Evolutionary conservation across 345 rosid species (phyloP), one percentile per base, ranked within the genome.

Genomic region (Eucalyptus dawsonii): DNA sequence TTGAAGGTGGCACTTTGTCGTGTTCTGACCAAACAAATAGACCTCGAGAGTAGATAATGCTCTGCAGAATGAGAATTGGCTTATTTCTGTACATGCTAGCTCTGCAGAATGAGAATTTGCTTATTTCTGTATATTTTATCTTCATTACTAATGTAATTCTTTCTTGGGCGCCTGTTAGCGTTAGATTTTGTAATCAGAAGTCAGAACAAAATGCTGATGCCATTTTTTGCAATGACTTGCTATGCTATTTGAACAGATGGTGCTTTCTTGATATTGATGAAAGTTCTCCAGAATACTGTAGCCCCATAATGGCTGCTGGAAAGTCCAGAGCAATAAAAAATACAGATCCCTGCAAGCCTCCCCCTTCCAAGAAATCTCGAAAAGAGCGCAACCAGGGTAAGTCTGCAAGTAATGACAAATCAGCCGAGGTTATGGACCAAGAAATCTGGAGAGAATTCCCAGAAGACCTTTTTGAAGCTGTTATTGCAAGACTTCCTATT

Each of bases 381-480:
- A 98, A 97, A 93, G 98, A 98, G 91, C 93, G 93, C 72, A 94
- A 91, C 90, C 94, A 92, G 89, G 97, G 95, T 50, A 95, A 95
- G 88, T 90, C 92, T 88, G 88, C 88, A 87, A 93, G 91, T 89
- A 91, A 89, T 87, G 90, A 89, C 51, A 89, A 87, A 83, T 49
- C 91, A 44, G 90, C 87, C 72, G 99, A 95, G 91, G 90, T 91
- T 87, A 94, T 98, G 99, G 98, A 95, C 47, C 94, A 92, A 92
- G 92, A 95, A 83, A 95, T 98, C 86, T 98, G 99, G 99, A 95
- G 94, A 93, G 97, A 95, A 50, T 98, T 98, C 91, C 99, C 99
- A 0, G 97, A 95, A 91, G 99, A 98, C 92, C 99, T 98, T 88
- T 95, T 94, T 19, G 99, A 98, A 92, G 96, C 95, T 88, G 95